Evolutionary conservation across 176 grass and related monocot species (phyloP).

Genomic region (Oryza rufipogon): DNA sequence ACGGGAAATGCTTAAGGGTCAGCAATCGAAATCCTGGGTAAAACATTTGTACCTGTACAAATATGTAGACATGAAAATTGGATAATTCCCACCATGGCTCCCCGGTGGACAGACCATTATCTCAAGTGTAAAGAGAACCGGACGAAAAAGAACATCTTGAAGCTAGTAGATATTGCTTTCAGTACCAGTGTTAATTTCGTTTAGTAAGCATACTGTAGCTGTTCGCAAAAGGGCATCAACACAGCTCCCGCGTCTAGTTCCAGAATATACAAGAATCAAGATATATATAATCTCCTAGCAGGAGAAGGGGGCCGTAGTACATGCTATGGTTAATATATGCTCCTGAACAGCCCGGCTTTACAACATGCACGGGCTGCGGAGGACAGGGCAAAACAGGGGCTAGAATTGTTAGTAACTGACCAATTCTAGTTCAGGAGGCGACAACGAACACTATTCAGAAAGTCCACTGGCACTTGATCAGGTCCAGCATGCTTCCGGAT

Average conservation of each 20-base stretch:
- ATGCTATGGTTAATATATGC: conserved; percentile 20
- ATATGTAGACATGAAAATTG: too few relatives aligned
- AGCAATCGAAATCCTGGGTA: too few relatives aligned
- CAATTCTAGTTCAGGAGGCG: conserved; percentile 40
- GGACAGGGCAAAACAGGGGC: background rate
- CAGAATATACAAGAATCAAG: conserved; percentile 24
- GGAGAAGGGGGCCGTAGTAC: background rate
- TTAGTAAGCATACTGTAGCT: background rate
- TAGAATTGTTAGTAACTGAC: conserved; percentile 28
- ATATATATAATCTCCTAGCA: conserved; percentile 25
- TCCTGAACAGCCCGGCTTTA: conserved; percentile 18
- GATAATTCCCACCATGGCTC: too few relatives aligned
- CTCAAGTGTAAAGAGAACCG: background rate
- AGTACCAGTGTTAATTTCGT: background rate
- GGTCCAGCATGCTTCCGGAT: conserved; percentile 33
- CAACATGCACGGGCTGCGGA: background rate
- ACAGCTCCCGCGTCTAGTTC: background rate
- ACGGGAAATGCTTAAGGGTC: too few relatives aligned
- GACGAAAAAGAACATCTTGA: background rate
- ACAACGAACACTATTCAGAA: conserved; percentile 35
- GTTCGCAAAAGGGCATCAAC: conserved; percentile 11
- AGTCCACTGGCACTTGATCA: conserved; percentile 1
- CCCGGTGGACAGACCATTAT: background rate
- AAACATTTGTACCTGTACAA: too few relatives aligned
- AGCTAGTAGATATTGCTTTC: background rate